A percentile compares a stretch with the other conserved stretches of the same genome.
Conservation (phyloP, 768 basidiomycete species). For the Hygrocybe coccinea region DNA sequence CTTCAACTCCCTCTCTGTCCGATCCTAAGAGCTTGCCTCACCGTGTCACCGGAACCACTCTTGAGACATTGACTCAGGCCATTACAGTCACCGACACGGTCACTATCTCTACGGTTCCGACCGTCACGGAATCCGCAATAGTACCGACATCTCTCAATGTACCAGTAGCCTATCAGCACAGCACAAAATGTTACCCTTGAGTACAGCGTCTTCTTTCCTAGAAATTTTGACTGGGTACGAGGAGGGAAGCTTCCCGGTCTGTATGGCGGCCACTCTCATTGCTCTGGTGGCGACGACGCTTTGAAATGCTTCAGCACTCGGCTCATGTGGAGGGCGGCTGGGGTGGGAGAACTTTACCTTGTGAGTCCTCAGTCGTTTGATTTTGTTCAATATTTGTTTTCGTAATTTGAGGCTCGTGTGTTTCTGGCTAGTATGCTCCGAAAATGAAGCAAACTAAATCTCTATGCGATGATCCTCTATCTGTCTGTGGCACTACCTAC, state of each 20-base stretch:
- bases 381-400: background rate
- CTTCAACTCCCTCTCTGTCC: background rate
- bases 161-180: constrained; percentile 33
- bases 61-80: background rate
- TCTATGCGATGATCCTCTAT: constrained; percentile 54
- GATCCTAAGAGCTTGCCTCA: background rate
- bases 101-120: constrained; percentile 1
- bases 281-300: constrained; percentile 74
- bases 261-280: constrained; percentile 61
- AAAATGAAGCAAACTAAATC: constrained; percentile 59
- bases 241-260: constrained; percentile 85
- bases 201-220: constrained; percentile 77
- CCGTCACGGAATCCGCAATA: constrained; percentile 25
- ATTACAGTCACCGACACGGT: background rate
- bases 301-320: constrained; percentile 76
- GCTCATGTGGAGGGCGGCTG: constrained; percentile 72
- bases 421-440: constrained; percentile 57
- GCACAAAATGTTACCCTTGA: constrained; percentile 52
- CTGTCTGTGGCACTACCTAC: constrained; percentile 60
- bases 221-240: constrained; percentile 68
- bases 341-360: constrained; percentile 72
- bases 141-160: no score
- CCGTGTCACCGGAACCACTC: background rate
- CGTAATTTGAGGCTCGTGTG: background rate
- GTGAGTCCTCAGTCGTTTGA: constrained; percentile 36